Conservation (phyloP, 2,329 filamentous ascomycete genomes). For the Fusarium sp. region DNA sequence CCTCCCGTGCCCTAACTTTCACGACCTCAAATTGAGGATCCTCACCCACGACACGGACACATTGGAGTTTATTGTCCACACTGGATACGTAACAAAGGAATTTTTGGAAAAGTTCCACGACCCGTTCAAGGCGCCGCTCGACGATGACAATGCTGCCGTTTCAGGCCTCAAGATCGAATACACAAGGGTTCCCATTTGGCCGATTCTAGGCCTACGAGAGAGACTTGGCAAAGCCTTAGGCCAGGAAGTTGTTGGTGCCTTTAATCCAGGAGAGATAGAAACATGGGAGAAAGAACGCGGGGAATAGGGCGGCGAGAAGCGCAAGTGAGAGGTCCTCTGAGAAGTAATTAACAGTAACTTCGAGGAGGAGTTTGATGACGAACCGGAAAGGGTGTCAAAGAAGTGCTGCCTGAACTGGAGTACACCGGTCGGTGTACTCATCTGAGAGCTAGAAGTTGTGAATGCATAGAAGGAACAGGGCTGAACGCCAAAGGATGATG, state of each 20-base stretch:
- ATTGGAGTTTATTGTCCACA: conserved; percentile 65
- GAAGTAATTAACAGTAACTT: conserved; percentile 56
- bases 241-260: conserved; percentile 59
- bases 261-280: conserved; percentile 56
- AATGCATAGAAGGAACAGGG: too few species aligned
- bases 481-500: too few species aligned
- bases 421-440: too few species aligned
- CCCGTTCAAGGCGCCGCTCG: conserved; percentile 55
- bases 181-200: conserved; percentile 63
- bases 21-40: conserved; percentile 62
- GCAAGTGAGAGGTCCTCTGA: conserved; percentile 51
- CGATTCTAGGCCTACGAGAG: conserved; percentile 65
- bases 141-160: conserved; percentile 41
- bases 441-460: too few species aligned
- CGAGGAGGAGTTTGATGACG: conserved; percentile 52
- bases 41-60: conserved; percentile 62
- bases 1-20: conserved; percentile 51
- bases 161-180: conserved; percentile 59
- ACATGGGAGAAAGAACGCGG: conserved; percentile 57
- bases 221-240: conserved; percentile 65
- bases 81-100: conserved; percentile 58
- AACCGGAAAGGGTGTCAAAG: conserved; percentile 49
- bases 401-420: too few species aligned
- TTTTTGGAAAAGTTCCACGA: conserved; percentile 63
- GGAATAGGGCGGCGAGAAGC: conserved; percentile 46